These are phyloP conservation scores for Lipomyces anomalus DNA, from an alignment of 805 yeast genomes.

Conservation along the genomic window DNA sequence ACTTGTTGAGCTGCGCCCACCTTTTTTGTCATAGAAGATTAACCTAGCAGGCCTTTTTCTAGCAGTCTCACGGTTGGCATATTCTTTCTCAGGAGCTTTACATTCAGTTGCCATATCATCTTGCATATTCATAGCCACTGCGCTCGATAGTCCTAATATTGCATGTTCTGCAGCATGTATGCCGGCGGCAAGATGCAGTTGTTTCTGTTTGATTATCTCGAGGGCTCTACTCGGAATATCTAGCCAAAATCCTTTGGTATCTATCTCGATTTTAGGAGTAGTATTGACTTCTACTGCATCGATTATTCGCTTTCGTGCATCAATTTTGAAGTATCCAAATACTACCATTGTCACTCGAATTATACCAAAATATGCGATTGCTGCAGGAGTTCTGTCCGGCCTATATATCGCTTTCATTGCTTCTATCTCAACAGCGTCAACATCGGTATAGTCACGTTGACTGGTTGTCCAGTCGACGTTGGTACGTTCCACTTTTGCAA, in stretches of 20 bases:
- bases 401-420: constrained; percentile 27
- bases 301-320: constrained; percentile 66
- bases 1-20: constrained; percentile 64
- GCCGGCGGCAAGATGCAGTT: constrained; percentile 73
- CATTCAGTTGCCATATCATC: constrained; percentile 84
- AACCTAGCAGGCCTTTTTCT: constrained; percentile 83
- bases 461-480: constrained; percentile 91
- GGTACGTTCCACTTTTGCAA: constrained; percentile 80
- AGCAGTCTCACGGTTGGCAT: constrained; percentile 64
- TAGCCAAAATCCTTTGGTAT: constrained; percentile 85
- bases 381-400: neutral
- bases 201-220: constrained; percentile 50
- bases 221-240: constrained; percentile 70
- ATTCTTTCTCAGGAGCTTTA: constrained; percentile 95
- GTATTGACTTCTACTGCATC: constrained; percentile 91
- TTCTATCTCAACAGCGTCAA: constrained; percentile 58
- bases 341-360: constrained; percentile 69
- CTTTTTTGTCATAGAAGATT: constrained; percentile 76
- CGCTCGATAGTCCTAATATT: constrained; percentile 69
- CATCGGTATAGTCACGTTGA: constrained; percentile 89
- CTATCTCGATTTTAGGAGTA: constrained; percentile 61
- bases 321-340: constrained; percentile 89
- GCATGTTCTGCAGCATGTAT: constrained; percentile 97
- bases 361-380: constrained; percentile 59
- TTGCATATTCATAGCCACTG: constrained; percentile 60